Conservation (phyloP, 2,329 filamentous ascomycete genomes). For the Colletotrichum chlorophyti region DNA sequence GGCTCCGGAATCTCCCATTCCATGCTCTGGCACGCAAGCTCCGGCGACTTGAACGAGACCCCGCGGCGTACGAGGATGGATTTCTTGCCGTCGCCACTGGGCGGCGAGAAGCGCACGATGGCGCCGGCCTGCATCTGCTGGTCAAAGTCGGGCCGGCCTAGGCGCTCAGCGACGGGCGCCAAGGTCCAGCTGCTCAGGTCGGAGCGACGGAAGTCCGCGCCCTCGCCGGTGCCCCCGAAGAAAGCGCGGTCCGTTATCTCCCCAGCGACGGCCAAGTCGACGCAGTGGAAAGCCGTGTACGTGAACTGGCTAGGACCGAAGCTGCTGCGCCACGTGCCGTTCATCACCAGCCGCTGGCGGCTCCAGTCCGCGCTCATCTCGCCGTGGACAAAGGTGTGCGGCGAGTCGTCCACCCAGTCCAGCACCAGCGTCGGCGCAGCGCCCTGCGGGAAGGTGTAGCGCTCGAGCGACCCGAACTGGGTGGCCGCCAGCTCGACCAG, state of each 20-base stretch:
- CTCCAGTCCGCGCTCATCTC: constrained; percentile 6
- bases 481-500: not conserved
- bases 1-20: not conserved
- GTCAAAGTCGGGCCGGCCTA: no score
- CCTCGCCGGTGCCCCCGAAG: not conserved
- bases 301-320: not conserved
- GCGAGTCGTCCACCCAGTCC: not conserved
- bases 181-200: not conserved
- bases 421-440: not conserved
- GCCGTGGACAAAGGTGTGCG: not conserved
- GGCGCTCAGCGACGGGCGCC: not conserved
- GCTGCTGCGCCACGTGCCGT: constrained; percentile 4
- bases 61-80: not conserved
- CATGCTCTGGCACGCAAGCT: not conserved
- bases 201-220: not conserved
- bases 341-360: not conserved
- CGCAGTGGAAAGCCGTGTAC: constrained; percentile 3
- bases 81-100: not conserved
- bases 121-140: not conserved
- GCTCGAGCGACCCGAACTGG: not conserved
- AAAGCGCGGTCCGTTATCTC: not conserved
- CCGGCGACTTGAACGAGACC: not conserved
- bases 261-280: not conserved
- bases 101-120: not conserved
- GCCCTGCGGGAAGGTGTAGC: not conserved